Evolutionary conservation across 1,284 basidiomycete species (phyloP).

Genomic region (Apiotrichum veenhuisii): DNA sequence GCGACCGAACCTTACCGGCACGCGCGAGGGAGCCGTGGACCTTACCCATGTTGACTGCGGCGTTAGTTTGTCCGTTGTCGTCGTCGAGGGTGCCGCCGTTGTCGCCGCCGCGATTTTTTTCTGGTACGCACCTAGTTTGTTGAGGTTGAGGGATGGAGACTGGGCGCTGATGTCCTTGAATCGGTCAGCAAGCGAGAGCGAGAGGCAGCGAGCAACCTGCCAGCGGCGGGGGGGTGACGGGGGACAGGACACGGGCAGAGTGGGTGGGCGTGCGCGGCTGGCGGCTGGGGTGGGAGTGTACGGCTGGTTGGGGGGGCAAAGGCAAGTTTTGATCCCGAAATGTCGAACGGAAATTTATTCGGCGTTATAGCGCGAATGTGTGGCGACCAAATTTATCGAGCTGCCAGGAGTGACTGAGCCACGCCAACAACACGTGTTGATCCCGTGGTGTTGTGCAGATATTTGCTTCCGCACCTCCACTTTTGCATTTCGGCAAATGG

Average conservation of each 20-base stretch:
- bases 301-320: too few species aligned
- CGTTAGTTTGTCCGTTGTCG: neutral
- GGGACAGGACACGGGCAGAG: neutral
- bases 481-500: neutral
- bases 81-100: slow-evolving; percentile 1
- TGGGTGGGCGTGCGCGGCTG: too few species aligned
- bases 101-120: neutral
- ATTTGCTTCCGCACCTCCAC: too few species aligned
- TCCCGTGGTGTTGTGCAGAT: too few species aligned
- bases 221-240: neutral
- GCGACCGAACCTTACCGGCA: slow-evolving; percentile 99
- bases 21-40: slow-evolving; percentile 99
- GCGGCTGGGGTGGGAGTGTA: too few species aligned
- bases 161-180: neutral
- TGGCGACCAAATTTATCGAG: neutral
- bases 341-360: neutral
- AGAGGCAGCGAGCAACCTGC: neutral
- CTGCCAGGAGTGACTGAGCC: too few species aligned
- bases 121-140: slow-evolving; percentile 2
- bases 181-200: neutral
- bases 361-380: neutral
- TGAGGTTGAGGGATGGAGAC: slow-evolving; percentile 1
- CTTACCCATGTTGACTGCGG: slow-evolving; percentile 54
- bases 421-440: too few species aligned
- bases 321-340: neutral